Conservation (phyloP, 1,284 basidiomycete species). For the Trametes pubescens region DNA sequence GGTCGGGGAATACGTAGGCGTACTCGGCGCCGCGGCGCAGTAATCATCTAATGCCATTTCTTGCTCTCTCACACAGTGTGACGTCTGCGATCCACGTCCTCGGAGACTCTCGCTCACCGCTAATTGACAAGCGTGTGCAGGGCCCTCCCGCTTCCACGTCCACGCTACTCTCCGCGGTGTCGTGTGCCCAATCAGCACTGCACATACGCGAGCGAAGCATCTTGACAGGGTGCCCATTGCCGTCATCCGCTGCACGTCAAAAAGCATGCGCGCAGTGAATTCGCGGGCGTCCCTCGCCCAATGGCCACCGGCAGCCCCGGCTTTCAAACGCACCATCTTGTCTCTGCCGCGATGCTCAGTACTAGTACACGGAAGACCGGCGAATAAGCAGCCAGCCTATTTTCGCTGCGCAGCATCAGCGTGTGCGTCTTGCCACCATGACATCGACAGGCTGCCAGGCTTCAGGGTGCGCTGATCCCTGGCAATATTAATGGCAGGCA, state of each 20-base stretch:
- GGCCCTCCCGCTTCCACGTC: too few relatives aligned
- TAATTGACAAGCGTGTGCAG: too few relatives aligned
- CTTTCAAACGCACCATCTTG: too few relatives aligned
- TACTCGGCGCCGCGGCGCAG: background rate
- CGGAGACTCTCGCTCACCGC: too few relatives aligned
- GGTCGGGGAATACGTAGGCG: slow-evolving; percentile 1
- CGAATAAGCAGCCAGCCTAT: too few relatives aligned
- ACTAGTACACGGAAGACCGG: too few relatives aligned
- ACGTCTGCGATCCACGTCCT: background rate
- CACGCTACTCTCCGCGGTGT: too few relatives aligned
- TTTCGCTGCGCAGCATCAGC: too few relatives aligned
- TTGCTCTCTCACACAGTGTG: background rate
- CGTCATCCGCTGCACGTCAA: background rate
- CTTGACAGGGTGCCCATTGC: background rate
- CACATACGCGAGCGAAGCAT: background rate
- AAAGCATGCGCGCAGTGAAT: background rate
- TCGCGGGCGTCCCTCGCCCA: background rate
- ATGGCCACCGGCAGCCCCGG: too few relatives aligned
- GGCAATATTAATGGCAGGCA: background rate
- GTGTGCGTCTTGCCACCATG: background rate
- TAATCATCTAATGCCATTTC: background rate
- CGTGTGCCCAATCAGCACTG: too few relatives aligned
- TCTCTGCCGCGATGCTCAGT: too few relatives aligned
- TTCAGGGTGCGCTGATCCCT: background rate
- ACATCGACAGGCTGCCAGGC: background rate